phyloP scores from a whole-genome alignment of 2,329 filamentous ascomycete genomes.

The Lasiodiplodia hormozganensis region DNA sequence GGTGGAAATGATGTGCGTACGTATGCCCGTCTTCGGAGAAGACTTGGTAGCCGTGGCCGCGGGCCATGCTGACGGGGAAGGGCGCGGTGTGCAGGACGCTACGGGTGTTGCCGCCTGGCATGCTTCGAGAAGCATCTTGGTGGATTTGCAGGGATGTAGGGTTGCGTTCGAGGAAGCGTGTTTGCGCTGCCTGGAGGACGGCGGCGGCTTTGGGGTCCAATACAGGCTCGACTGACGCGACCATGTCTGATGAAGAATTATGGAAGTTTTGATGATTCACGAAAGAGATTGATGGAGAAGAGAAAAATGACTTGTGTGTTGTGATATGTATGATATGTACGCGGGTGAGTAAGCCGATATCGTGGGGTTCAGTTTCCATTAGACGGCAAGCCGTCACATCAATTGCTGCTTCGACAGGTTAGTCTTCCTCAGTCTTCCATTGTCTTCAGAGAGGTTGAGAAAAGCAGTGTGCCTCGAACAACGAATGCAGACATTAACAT shows the following conservation, averaged over 20 bases:
- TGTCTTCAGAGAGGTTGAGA: background rate
- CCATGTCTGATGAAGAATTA: background rate
- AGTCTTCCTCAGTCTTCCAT: background rate
- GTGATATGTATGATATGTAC: background rate
- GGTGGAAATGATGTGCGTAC: conserved; percentile 18
- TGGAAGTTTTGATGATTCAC: background rate
- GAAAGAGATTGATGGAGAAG: background rate
- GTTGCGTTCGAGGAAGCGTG: conserved; percentile 35
- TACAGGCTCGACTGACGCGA: background rate
- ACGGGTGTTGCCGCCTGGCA: conserved; percentile 50
- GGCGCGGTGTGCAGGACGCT: conserved; percentile 46
- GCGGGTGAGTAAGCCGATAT: background rate
- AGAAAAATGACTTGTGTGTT: background rate
- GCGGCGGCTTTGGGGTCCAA: background rate
- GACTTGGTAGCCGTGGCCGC: conserved; percentile 38
- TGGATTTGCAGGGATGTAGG: conserved; percentile 38
- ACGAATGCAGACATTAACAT: background rate
- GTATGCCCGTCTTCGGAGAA: conserved; percentile 42
- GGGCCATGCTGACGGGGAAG: conserved; percentile 45
- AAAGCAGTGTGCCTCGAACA: too few relatives aligned
- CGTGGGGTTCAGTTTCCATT: conserved; percentile 11
- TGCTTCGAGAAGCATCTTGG: conserved; percentile 37
- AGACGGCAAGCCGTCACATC: conserved; percentile 24
- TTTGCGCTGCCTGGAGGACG: conserved; percentile 35
- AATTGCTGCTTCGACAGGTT: background rate